Conservation (phyloP, 768 basidiomycete genomes). For the Trichaptum fuscoviolaceum region DNA sequence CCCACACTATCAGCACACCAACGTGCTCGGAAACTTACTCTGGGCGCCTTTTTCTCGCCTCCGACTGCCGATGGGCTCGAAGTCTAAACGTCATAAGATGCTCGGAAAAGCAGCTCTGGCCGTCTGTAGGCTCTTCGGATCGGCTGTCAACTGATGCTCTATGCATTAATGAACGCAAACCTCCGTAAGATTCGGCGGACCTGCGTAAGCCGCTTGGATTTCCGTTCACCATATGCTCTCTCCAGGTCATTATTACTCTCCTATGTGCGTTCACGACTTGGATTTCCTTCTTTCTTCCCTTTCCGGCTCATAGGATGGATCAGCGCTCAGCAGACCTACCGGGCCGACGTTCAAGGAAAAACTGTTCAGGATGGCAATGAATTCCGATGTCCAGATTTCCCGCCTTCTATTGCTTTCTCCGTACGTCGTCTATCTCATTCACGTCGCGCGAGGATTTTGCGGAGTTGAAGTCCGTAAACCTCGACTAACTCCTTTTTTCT, state of each 20-base stretch:
- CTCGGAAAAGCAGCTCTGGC: background rate
- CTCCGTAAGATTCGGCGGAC: background rate
- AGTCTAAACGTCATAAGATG: background rate
- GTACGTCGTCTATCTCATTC: too few relatives aligned
- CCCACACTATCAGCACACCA: background rate
- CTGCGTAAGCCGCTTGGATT: background rate
- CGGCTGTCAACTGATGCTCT: background rate
- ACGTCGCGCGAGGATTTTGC: too few relatives aligned
- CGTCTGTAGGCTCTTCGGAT: background rate
- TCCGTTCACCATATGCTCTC: background rate
- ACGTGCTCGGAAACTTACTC: background rate
- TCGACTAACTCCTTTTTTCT: too few relatives aligned
- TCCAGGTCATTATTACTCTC: background rate
- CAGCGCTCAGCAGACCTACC: background rate
- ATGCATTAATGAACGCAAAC: background rate
- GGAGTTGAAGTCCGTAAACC: too few relatives aligned
- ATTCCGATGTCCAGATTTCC: too few relatives aligned
- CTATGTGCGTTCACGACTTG: background rate
- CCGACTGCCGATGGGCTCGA: background rate
- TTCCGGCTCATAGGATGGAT: background rate
- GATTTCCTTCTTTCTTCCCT: background rate
- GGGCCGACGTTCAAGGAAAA: too few relatives aligned
- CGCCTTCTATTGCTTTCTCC: too few relatives aligned
- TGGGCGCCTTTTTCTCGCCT: background rate
- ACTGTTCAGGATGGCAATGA: too few relatives aligned